These are phyloP conservation scores for Ceratobasidium sp. DNA, from an alignment of 1,284 basidiomycete species.

Conservation along the genomic window DNA sequence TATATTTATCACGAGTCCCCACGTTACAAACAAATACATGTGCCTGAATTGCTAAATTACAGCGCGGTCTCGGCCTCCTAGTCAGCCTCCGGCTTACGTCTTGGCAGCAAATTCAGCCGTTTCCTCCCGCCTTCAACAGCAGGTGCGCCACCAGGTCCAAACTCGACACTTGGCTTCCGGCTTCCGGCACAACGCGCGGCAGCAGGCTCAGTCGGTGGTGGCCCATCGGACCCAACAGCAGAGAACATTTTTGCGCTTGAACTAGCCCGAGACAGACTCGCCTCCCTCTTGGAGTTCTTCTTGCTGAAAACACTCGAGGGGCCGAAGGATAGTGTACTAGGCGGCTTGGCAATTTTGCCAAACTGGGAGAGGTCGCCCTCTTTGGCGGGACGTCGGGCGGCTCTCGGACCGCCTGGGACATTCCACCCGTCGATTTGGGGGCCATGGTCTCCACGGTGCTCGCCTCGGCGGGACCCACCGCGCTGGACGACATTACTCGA, in stretches of 20 bases:
- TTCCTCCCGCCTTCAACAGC: slow-evolving; percentile 65
- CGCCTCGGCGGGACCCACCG: slow-evolving; percentile 89
- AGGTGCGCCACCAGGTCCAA: slow-evolving; percentile 54
- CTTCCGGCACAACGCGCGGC: slow-evolving; percentile 56
- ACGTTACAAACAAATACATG: too few species aligned
- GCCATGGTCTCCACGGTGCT: slow-evolving; percentile 62
- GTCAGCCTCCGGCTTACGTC: slow-evolving; percentile 65
- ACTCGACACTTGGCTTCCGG: slow-evolving; percentile 64
- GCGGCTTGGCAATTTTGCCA: slow-evolving; percentile 80
- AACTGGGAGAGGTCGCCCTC: slow-evolving; percentile 89
- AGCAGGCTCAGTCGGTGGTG: slow-evolving; percentile 56
- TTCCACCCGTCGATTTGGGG: slow-evolving; percentile 82
- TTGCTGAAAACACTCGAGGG: slow-evolving; percentile 83
- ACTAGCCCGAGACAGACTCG: slow-evolving; percentile 75
- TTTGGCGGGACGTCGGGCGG: slow-evolving; percentile 69
- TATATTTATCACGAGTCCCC: too few species aligned
- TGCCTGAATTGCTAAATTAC: too few species aligned
- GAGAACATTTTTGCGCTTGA: slow-evolving; percentile 91
- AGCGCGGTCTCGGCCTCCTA: slow-evolving; percentile 54
- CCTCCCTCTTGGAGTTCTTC: slow-evolving; percentile 64
- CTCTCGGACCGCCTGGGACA: slow-evolving; percentile 67
- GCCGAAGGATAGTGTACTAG: slow-evolving; percentile 69
- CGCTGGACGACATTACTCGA: slow-evolving; percentile 69
- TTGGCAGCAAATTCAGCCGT: slow-evolving; percentile 74
- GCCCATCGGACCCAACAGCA: slow-evolving; percentile 61